phyloP scores from a whole-genome alignment of 805 yeast species.

The Candida boidinii region DNA sequence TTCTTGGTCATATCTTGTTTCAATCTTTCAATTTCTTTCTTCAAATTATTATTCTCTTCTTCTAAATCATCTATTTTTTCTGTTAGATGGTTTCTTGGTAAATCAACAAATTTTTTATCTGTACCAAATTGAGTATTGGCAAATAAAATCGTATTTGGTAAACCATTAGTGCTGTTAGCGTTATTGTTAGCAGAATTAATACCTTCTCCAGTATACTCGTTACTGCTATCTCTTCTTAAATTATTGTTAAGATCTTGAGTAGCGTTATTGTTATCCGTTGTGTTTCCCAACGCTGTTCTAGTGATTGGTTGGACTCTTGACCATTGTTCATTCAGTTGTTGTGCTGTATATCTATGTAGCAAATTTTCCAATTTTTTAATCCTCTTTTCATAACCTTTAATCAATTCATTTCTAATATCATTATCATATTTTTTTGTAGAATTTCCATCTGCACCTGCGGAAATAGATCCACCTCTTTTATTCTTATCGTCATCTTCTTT shows the following conservation, averaged over 20 bases:
- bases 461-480: background rate
- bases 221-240: background rate
- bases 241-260: background rate
- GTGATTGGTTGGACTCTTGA: conserved; percentile 5
- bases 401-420: conserved; percentile 28
- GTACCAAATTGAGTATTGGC: conserved; percentile 9
- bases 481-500: conserved; percentile 18
- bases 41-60: conserved; percentile 14
- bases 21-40: conserved; percentile 8
- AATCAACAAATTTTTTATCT: conserved; percentile 15
- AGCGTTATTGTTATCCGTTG: background rate
- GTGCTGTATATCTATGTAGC: conserved; percentile 64
- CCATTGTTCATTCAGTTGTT: conserved; percentile 36
- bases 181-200: conserved; percentile 1
- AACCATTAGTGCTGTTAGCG: too few species aligned
- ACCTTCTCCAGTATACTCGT: too few species aligned
- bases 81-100: conserved; percentile 21
- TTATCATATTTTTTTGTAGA: too few species aligned
- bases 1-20: conserved; percentile 2
- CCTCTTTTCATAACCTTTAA: conserved; percentile 60
- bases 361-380: conserved; percentile 72
- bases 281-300: background rate
- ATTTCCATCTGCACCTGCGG: background rate
- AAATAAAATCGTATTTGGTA: conserved; percentile 13
- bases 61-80: conserved; percentile 15